phyloP scores from a whole-genome alignment of 2,329 filamentous ascomycete species.

The Orbilia javanica region DNA sequence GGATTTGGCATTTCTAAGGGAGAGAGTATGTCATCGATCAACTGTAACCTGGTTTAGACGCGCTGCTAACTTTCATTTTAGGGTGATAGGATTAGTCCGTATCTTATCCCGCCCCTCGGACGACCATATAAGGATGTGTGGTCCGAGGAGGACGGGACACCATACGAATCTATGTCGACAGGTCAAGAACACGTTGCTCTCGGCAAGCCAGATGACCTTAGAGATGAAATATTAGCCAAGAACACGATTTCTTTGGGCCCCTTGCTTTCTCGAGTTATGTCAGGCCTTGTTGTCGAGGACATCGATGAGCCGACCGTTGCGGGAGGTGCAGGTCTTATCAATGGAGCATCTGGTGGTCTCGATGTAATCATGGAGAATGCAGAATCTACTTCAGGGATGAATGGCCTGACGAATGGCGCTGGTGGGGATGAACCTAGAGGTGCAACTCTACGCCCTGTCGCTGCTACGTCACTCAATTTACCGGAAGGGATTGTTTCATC shows the following conservation, averaged over 20 bases:
- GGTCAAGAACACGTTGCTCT: conserved; percentile 57
- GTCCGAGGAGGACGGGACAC: conserved; percentile 93
- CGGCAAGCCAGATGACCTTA: conserved; percentile 86
- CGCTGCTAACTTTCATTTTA: conserved; percentile 60
- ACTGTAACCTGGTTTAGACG: not conserved
- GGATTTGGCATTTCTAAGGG: conserved; percentile 90
- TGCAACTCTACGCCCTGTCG: conserved; percentile 54
- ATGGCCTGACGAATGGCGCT: conserved; percentile 65
- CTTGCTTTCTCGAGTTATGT: conserved; percentile 82
- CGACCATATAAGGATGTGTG: conserved; percentile 91
- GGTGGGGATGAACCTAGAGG: conserved; percentile 52
- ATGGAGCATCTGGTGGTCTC: conserved; percentile 66
- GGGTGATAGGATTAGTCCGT: conserved; percentile 84
- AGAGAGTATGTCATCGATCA: conserved; percentile 70
- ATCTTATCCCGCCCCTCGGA: conserved; percentile 86
- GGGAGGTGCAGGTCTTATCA: conserved; percentile 56
- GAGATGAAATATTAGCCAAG: conserved; percentile 86
- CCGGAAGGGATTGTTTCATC: conserved; percentile 70
- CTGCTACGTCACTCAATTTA: conserved; percentile 50
- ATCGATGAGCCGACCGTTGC: conserved; percentile 61
- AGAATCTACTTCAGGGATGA: conserved; percentile 52
- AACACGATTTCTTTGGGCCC: conserved; percentile 91
- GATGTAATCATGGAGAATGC: conserved; percentile 58
- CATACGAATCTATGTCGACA: conserved; percentile 64
- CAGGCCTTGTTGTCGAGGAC: conserved; percentile 82